phyloP scores from a whole-genome alignment of 345 rosid species.

The Corchorus capsularis region DNA sequence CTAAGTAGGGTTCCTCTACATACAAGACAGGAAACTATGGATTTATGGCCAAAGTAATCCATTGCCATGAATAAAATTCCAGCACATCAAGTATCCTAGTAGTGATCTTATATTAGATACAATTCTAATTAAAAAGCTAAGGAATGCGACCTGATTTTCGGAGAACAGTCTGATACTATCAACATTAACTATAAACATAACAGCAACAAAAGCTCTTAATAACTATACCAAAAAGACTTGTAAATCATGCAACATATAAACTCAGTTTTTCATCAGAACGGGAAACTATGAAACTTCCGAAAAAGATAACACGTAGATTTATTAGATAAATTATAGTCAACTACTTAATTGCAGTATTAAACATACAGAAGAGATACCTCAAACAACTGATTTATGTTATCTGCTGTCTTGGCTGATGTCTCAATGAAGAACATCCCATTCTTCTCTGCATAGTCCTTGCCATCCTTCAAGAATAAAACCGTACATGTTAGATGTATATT shows the following conservation, averaged over 20 bases:
- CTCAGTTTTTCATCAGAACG: not conserved
- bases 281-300: not conserved
- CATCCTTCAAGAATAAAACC: conserved; percentile 59
- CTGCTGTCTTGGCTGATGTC: conserved; percentile 98
- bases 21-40: not conserved
- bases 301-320: not conserved
- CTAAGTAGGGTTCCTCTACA: not conserved
- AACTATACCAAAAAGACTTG: not conserved
- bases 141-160: not conserved
- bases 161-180: not conserved
- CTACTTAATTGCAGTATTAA: not conserved
- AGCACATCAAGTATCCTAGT: no score
- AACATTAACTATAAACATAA: not conserved
- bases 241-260: not conserved
- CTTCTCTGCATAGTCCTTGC: conserved; percentile 88
- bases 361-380: conserved; percentile 48
- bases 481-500: not conserved
- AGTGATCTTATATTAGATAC: not conserved
- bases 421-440: conserved; percentile 98
- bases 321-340: not conserved
- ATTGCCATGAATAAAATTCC: not conserved
- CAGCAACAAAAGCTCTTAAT: not conserved
- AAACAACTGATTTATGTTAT: conserved; percentile 88
- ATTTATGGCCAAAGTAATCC: not conserved
- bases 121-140: not conserved